Evolutionary conservation across 2,329 filamentous ascomycete species (phyloP), one percentile per base, ranked within the genome.

Genomic region (Penicillium palitans): DNA sequence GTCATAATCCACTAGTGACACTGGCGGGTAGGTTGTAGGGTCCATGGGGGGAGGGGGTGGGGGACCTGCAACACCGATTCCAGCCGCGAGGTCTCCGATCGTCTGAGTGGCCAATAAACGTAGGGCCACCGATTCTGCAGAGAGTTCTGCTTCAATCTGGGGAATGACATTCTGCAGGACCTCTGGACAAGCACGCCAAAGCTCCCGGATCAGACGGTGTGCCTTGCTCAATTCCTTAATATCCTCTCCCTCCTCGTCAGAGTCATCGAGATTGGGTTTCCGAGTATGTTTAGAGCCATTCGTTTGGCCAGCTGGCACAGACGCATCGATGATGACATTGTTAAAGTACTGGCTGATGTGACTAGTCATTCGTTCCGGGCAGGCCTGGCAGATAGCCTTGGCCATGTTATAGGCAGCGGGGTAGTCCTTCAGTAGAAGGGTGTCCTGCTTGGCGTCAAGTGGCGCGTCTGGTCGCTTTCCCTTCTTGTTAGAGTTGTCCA

Each of bases 311-410:
- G 79, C 80, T 46, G 85, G 82, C 13, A 80, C 85, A 39, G 87
- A 92, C 4, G 92, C 90, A 70, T 97, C 92, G 61, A 98, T 87
- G 58, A 99, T 96, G 52, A 98, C 92, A 57, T 96, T 92, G 75
- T 92, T 96, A 74, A 99, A 99, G 74, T 98, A 99, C 70, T 96
- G 92, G 65, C 91, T 93, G 56, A 98, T 89, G 66, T 96, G 91
- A 61, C 92, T 89, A 1, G 91, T 89, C 93, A 99, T 97, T 76
- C 96, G 96, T 66, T 97, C 93, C 0, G 90, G 87, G 66, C 88
- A 96, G 19, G 85, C 85, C 68, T 92, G 95, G 79, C 95, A 99
- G 45, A 99, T 88, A 2, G 90, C 90, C 76, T 96, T 96, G 24
- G 95, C 93, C 90, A 98, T 96, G 71, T 95, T 89, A 78, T 99